These are phyloP conservation scores for Lenzites betulinus DNA, from an alignment of 768 basidiomycete genomes.

Conservation along the genomic window DNA sequence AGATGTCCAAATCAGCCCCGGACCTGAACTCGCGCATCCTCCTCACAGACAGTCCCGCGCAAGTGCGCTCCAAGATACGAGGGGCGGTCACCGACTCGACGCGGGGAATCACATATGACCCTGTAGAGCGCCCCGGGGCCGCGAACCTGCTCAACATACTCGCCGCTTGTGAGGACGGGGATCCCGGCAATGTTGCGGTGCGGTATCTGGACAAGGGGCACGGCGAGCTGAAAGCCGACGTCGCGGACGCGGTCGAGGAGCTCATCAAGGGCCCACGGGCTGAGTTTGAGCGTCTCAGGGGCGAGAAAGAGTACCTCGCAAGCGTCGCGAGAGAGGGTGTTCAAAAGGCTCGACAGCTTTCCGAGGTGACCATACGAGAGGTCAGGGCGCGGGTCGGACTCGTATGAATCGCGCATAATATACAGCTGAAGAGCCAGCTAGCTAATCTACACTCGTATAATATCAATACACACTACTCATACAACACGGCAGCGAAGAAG, in stretches of 20 bases:
- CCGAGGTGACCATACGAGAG: slow-evolving; percentile 61
- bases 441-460: too few relatives aligned
- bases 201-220: slow-evolving; percentile 60
- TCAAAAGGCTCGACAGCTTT: slow-evolving; percentile 59
- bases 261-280: slow-evolving; percentile 63
- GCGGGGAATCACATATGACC: slow-evolving; percentile 77
- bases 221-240: slow-evolving; percentile 70
- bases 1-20: slow-evolving; percentile 95
- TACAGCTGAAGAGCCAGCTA: too few relatives aligned
- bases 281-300: slow-evolving; percentile 66
- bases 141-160: slow-evolving; percentile 82
- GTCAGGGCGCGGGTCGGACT: slow-evolving; percentile 73
- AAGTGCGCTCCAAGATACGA: slow-evolving; percentile 73
- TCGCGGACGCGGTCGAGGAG: slow-evolving; percentile 72
- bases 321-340: slow-evolving; percentile 67
- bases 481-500: neutral
- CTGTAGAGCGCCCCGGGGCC: slow-evolving; percentile 74
- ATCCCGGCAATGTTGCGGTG: slow-evolving; percentile 46
- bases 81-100: slow-evolving; percentile 86
- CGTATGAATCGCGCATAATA: neutral
- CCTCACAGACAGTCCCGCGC: slow-evolving; percentile 67
- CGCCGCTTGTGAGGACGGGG: slow-evolving; percentile 63
- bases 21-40: slow-evolving; percentile 80
- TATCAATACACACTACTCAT: neutral
- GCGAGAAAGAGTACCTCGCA: slow-evolving; percentile 60